Conservation (phyloP, 768 basidiomycete genomes). For the Kockovaella imperatae region DNA sequence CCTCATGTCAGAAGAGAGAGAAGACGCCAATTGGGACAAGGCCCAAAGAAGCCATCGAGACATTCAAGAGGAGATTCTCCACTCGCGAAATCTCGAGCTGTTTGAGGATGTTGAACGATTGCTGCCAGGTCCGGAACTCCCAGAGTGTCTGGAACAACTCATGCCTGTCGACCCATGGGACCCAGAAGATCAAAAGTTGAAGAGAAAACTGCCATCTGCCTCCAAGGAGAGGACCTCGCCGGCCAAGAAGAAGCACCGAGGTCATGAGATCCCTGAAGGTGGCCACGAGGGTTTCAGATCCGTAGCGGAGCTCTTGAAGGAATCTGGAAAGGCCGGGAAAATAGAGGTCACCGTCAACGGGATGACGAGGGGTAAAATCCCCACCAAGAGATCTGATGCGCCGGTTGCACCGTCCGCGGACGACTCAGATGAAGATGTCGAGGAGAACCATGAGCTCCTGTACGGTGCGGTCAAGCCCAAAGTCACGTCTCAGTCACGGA, state of each 20-base stretch:
- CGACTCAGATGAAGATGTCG: conserved; percentile 9
- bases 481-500: too few relatives aligned
- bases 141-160: conserved; percentile 65
- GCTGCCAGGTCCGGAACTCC: conserved; percentile 67
- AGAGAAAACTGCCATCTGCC: conserved; percentile 13
- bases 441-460: conserved; percentile 9
- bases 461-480: conserved; percentile 2
- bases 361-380: conserved; percentile 2
- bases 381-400: conserved; percentile 1
- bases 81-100: conserved; percentile 78
- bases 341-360: conserved; percentile 3
- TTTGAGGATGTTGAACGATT: conserved; percentile 87
- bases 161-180: conserved; percentile 63
- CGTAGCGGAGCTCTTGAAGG: conserved; percentile 28
- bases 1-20: conserved; percentile 78
- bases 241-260: conserved; percentile 41
- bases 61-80: conserved; percentile 78
- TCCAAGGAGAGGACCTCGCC: conserved; percentile 50
- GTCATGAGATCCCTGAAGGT: conserved; percentile 40
- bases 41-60: conserved; percentile 78
- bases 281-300: conserved; percentile 37
- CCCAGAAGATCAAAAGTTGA: conserved; percentile 29
- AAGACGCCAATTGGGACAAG: conserved; percentile 81
- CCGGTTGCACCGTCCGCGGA: conserved; percentile 2
- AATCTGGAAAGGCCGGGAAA: conserved; percentile 7